Evolutionary conservation across 306 rosid genomes (phyloP).

Genomic region (Vigna unguiculata): DNA sequence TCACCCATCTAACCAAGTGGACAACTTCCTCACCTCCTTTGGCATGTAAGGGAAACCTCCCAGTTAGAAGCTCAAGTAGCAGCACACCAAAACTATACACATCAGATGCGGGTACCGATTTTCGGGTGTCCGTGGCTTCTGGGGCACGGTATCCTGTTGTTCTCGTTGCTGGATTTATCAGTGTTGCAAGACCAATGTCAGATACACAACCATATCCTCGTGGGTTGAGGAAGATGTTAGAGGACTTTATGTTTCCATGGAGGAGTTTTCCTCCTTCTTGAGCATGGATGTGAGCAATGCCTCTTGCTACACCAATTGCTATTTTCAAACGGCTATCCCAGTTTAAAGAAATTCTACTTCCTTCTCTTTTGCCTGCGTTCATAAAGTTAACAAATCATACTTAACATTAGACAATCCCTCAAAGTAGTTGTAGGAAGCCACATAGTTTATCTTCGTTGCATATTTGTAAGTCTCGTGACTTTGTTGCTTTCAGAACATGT

Average conservation of each 20-base stretch:
- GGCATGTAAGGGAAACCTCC: slow-evolving; percentile 69
- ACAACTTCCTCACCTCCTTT: slow-evolving; percentile 73
- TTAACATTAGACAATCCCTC: background rate
- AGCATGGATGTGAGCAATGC: slow-evolving; percentile 79
- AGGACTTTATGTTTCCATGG: slow-evolving; percentile 88
- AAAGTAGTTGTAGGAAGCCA: background rate
- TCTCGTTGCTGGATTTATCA: slow-evolving; percentile 63
- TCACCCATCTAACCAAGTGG: slow-evolving; percentile 92
- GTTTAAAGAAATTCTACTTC: slow-evolving; percentile 58
- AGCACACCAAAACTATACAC: slow-evolving; percentile 83
- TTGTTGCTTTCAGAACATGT: background rate
- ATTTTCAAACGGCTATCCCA: slow-evolving; percentile 80
- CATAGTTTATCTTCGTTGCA: slow-evolving; percentile 8
- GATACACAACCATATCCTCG: slow-evolving; percentile 78
- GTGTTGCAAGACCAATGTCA: slow-evolving; percentile 66
- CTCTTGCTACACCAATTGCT: slow-evolving; percentile 83
- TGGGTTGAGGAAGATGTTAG: slow-evolving; percentile 80
- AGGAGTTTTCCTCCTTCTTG: slow-evolving; percentile 66
- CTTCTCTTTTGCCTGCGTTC: slow-evolving; percentile 65
- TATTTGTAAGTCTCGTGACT: background rate
- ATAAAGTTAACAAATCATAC: slow-evolving; percentile 26
- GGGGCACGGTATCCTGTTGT: slow-evolving; percentile 82
- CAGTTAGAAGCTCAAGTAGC: slow-evolving; percentile 84
- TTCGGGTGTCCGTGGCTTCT: slow-evolving; percentile 74
- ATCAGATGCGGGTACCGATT: slow-evolving; percentile 65